Evolutionary conservation across 352 stramenopile species (phyloP), one percentile per base, ranked within the genome.

Genomic region (Globisporangium carolinianum): DNA sequence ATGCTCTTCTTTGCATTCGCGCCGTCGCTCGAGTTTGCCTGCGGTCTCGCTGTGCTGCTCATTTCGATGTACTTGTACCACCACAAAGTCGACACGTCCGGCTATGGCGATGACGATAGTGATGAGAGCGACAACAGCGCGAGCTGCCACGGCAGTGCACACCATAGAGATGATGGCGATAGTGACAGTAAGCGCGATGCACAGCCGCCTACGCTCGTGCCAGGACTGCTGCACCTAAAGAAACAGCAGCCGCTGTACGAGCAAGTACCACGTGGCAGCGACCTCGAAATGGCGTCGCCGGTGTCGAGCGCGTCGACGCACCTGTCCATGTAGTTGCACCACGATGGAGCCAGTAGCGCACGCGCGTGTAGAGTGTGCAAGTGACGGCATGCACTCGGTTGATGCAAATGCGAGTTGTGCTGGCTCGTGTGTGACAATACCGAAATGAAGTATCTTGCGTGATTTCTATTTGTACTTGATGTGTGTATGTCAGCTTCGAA

Each of bases 41-140:
- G 85, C 47, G 85, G 85, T 0, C 74, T 95, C 41, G 75, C 71
- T 12, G 83, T 93, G 38, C 67, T 91, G 14, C 66, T 93, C 57
- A 84, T 93, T 53, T 93, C 85, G 55, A 93, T 93, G 79, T 95
- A 95, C 53, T 76, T 95, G 50, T 95, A 95, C 62, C 85, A 95
- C 69, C 78, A 91, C 64, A 79, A 82, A 64, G 51, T 83, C 45
- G 66, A 77, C 46, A 55, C 56, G 47, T 32, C 38, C 10, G 54
- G 58, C 39, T 56, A 65, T 35, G 36, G 47, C 11, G 59, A 47
- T 32, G 45, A 37, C 42, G 18, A 55, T 17, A 15, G 35, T 0
- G 37, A 50, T 5, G 18, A 52, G 17, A 41, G 47, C 8, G 17
- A 53, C 14, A 49, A 6, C 11, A 41, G 11, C 18, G 5, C 46